These are phyloP conservation scores for Phlegmacium glaucopus DNA, from an alignment of 768 basidiomycete genomes.

Conservation along the genomic window DNA sequence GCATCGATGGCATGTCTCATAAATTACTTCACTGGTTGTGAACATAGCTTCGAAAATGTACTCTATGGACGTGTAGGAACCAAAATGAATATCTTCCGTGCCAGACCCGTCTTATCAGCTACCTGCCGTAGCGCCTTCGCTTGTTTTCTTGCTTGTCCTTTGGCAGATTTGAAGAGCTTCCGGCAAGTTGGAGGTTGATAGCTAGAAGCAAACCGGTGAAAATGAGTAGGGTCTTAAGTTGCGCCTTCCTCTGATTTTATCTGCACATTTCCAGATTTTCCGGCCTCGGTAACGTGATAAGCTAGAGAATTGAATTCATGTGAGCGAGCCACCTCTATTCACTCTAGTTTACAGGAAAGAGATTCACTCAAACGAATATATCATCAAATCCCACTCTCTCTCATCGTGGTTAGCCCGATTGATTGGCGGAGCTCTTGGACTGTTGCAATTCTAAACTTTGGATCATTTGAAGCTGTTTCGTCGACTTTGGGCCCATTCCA, in stretches of 20 bases:
- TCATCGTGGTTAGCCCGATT: not conserved
- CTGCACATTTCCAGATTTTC: not conserved
- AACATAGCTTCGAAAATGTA: no score
- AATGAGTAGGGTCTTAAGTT: slow-evolving; percentile 7
- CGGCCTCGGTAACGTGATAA: not conserved
- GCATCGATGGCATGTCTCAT: no score
- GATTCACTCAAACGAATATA: slow-evolving; percentile 1
- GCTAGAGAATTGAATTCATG: not conserved
- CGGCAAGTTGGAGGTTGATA: slow-evolving; percentile 54
- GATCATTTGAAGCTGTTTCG: not conserved
- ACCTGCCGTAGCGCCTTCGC: slow-evolving; percentile 18
- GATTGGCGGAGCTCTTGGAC: not conserved
- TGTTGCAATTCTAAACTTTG: not conserved
- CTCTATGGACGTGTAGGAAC: no score
- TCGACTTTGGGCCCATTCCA: slow-evolving; percentile 1
- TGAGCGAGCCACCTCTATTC: slow-evolving; percentile 11
- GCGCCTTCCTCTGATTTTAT: no score
- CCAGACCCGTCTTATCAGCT: no score
- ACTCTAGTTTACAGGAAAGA: not conserved
- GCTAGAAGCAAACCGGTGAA: slow-evolving; percentile 30
- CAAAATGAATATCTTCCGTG: no score
- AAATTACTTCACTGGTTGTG: no score
- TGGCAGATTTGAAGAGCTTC: slow-evolving; percentile 55
- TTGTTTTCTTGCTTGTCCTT: slow-evolving; percentile 47
- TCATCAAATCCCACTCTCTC: slow-evolving; percentile 5